Evolutionary conservation across 257 asterid genomes (phyloP), one percentile per base, ranked within the genome.

Genomic region (Solanum pinnatisectum): DNA sequence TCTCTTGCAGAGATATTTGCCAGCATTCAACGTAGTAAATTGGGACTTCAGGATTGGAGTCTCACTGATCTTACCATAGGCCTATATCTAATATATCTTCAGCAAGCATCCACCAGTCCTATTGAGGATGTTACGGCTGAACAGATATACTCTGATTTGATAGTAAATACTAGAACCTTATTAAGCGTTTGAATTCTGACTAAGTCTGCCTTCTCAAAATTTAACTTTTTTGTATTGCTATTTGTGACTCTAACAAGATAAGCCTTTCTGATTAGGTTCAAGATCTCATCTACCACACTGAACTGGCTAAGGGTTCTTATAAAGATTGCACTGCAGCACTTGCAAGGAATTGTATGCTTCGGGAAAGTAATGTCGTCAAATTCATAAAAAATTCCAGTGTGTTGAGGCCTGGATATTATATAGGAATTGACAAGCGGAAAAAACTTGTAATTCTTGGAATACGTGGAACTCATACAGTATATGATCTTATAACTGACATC

Each of bases 41-140:
- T 93, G 89, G 99, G 99, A 82, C 84, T 97, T 87, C 96, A 96
- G 90, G 98, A 95, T 89, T 97, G 99, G 99, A 96, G 95, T 93
- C 91, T 97, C 49, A 92, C 98, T 89, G 99, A 97, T 92, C 96
- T 97, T 86, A 97, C 99, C 4, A 78, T 94, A 86, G 99, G 99
- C 87, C 90, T 97, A 91, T 97, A 94, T 92, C 98, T 95, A 84
- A 89, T 97, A 52, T 96, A 97, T 91, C 96, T 97, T 89, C 96
- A 88, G 89, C 99, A 96, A 90, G 97, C 99, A 86, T 94, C 99
- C 76, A 90, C 90, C 46, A 89, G 89, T 76, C 89, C 91, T 52
- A 90, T 89, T 52, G 98, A 96, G 87, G 96, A 94, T 84, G 92
- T 97, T 88, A 95, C 88, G 92, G 99, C 98, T 46, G 95, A 94